Base-by-base conservation (phyloP, 352 stramenopile genomes). In the Globisporangium echinulatum region DNA sequence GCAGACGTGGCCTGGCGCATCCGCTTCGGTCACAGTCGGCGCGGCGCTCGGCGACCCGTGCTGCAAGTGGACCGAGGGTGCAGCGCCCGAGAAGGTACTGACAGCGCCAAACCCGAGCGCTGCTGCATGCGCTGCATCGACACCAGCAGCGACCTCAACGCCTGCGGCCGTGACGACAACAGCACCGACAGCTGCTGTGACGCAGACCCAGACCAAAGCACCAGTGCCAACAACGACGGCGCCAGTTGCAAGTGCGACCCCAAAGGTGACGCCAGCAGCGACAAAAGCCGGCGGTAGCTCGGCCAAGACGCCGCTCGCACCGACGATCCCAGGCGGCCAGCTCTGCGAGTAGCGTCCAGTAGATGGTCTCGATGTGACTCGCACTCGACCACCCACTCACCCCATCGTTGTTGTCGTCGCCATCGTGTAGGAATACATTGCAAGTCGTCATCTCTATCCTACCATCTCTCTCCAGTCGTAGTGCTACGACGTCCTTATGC, bases 31-130 rank as follows among this genome's bases (percentile, higher is more conserved):
- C 54, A 81, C 72, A 39, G 67, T 64, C 47, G 74, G 74, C n/a
- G 61, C 61, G 25, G 74, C 67, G 10, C 76, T 82, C 64, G 74
- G 74, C 7, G 74, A 83, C 65, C 74, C 74, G 61, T 83, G 74
- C 70, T 83, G 74, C 67, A 83, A 67, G n/a, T 83, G 74, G 74
- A 71, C 52, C 14, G 61, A 49, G 11, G 62, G 70, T 37, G 68
- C 59, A 10, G 73, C 47, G 4, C 62, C 74, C 17, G 74, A 83
- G 48, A 73, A 68, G 48, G 53, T 38, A 43, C 59, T 81, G n/a
- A 68, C 64, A 37, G 67, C 73, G 46, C 62, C 64, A 14, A 69
- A 76, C 51, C 67, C 70, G 37, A 63, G 68, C 42, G 71, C 64
- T 25, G 70, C 64, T 11, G 68, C 56, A 19, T 83, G 74, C 52